A percentile compares a stretch with the other conserved stretches of the same genome.
Evolutionary conservation across 106 monocot species (phyloP).

Genomic region (Dendrobium catenatum): DNA sequence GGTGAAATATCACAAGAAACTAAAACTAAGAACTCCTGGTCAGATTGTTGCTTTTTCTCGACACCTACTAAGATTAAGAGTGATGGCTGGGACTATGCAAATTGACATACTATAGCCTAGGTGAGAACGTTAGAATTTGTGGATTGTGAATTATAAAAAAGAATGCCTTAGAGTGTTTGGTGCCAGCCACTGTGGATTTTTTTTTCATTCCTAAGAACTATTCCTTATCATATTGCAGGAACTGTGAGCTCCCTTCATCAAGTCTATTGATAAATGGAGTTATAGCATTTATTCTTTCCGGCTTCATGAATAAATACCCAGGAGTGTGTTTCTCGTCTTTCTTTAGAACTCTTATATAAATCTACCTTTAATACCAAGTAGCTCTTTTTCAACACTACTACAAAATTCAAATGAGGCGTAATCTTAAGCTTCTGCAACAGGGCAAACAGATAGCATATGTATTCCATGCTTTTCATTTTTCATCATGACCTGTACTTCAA

Average conservation of each 20-base stretch:
- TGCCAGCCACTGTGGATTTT: not conserved
- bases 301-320: not conserved
- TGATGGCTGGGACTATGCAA: slow-evolving; percentile 25
- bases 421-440: not conserved
- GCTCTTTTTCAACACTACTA: slow-evolving; percentile 9
- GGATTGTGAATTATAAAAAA: not conserved
- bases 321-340: slow-evolving; percentile 8
- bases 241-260: not conserved
- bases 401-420: not conserved
- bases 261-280: not conserved
- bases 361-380: slow-evolving; percentile 9
- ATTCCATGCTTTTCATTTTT: not conserved
- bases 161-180: not conserved
- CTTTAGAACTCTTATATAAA: not conserved
- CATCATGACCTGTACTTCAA: not conserved
- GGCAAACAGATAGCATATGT: too few relatives aligned
- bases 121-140: slow-evolving; percentile 7
- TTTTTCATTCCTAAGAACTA: not conserved
- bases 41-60: slow-evolving; percentile 58
- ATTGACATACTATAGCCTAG: slow-evolving; percentile 7
- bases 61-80: slow-evolving; percentile 49
- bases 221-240: slow-evolving; percentile 10
- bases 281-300: not conserved
- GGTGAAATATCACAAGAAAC: slow-evolving; percentile 22
- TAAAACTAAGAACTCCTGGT: slow-evolving; percentile 49